A percentile compares a stretch with the other conserved stretches of the same genome.
Evolutionary conservation across 306 rosid species (phyloP).

Genomic region (Neltuma alba): DNA sequence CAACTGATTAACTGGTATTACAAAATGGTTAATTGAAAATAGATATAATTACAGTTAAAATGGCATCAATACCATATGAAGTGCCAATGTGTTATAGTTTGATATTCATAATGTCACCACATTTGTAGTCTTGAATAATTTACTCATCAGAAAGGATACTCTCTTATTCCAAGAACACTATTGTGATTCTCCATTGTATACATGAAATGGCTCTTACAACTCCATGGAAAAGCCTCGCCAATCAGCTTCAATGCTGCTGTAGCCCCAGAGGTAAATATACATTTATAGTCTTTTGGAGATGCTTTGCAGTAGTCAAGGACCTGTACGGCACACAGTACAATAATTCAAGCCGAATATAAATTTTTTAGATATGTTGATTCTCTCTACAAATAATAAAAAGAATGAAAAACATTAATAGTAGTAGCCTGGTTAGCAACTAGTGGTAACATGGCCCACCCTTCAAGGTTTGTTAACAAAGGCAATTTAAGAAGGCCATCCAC

Average conservation of each 20-base stretch:
- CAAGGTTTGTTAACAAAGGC: neutral
- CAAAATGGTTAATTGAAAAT: neutral
- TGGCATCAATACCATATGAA: neutral
- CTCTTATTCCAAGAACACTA: conserved; percentile 94
- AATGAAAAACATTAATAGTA: conserved; percentile 9
- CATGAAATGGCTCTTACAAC: conserved; percentile 66
- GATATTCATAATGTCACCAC: neutral
- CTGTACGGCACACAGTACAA: conserved; percentile 44
- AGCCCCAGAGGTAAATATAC: conserved; percentile 96
- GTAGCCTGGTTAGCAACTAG: conserved; percentile 1
- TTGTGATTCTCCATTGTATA: conserved; percentile 95
- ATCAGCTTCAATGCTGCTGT: conserved; percentile 87
- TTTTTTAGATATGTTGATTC: neutral
- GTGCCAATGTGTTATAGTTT: neutral
- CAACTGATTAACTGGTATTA: neutral
- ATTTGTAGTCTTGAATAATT: neutral
- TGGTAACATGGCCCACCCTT: conserved; percentile 24
- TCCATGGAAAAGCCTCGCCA: conserved; percentile 97
- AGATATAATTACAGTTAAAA: neutral
- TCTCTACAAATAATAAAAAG: neutral
- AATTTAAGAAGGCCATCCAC: conserved; percentile 21
- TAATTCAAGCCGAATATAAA: conserved; percentile 25
- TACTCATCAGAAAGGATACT: conserved; percentile 72
- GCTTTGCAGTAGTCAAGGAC: conserved; percentile 89
- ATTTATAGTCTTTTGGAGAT: conserved; percentile 85